Base-by-base conservation (phyloP, 2,329 filamentous ascomycete genomes). In the Samsoniella hepiali region DNA sequence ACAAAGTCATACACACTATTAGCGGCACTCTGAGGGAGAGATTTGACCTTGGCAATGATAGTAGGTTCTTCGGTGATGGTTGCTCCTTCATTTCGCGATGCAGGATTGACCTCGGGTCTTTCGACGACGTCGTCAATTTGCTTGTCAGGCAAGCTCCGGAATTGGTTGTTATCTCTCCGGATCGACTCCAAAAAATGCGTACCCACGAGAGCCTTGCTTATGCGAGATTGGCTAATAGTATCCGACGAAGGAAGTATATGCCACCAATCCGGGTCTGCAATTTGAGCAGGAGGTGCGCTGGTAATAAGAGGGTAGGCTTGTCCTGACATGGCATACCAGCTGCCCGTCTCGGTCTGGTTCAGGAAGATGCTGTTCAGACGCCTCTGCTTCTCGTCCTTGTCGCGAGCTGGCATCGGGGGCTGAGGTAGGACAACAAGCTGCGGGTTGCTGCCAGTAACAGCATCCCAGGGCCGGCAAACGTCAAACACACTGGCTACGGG, bases 311-410 rank as follows among this genome's bases (percentile, higher is more conserved):
- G 95, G 69, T 97, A 98, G 9, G 87, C 87, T 47, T 82, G 83
- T 64, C 96, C 94, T 1, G 94, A 97, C 77, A 98, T 84, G 38
- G 93, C 95, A 74, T 94, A 99, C 93, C 94, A 98, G 65, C 91
- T 90, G 36, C 93, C 94, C n/a, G 82, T 80, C 63, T 90, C 86
- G 1, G 93, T 97, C 68, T 89, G 89, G 73, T 97, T 97, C 64
- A 98, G 83, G 71, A 95, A 96, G 0, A 97, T 87, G 63, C 85
- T 87, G 65, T 84, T 82, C 66, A 82, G 83, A 38, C 88, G 81
- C 54, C 84, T 81, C 42, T 82, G 79, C 32, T 77, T 78, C 17
- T 77, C 76, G 2, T 78, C 74, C n/a, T 81, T 78, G 58, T 85
- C 80, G 22, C 78, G 77, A 3, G 78, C 73, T 2, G 84, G 88